phyloP scores from a whole-genome alignment of 2,329 filamentous ascomycete genomes.

The Dactylonectria estremocensis region DNA sequence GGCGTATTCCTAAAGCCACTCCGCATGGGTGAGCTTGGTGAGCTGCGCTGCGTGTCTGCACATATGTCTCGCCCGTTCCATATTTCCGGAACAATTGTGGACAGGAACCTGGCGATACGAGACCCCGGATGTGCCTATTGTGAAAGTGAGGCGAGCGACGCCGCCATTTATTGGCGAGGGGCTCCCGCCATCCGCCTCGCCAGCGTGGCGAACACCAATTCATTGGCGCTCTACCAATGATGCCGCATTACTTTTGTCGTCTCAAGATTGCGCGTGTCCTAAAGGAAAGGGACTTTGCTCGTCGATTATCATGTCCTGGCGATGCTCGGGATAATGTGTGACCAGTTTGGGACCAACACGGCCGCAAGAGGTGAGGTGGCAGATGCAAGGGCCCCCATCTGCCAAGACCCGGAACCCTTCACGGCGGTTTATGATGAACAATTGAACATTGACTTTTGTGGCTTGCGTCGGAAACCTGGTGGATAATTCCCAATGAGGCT shows the following conservation, averaged over 20 bases:
- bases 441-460: conserved; percentile 16
- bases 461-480: conserved; percentile 24
- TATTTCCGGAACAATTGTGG: conserved; percentile 42
- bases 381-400: conserved; percentile 11
- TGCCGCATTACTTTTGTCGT: conserved; percentile 12
- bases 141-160: conserved; percentile 50
- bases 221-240: conserved; percentile 41
- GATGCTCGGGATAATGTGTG: conserved; percentile 13
- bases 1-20: conserved; percentile 37
- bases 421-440: neutral
- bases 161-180: conserved; percentile 47
- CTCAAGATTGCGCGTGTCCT: conserved; percentile 7
- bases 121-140: conserved; percentile 35
- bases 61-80: conserved; percentile 44
- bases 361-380: conserved; percentile 15
- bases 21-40: conserved; percentile 40
- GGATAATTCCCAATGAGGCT: conserved; percentile 18
- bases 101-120: conserved; percentile 44
- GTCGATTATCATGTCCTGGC: conserved; percentile 19
- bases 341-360: conserved; percentile 7
- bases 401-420: conserved; percentile 11
- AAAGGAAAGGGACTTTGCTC: conserved; percentile 21
- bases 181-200: conserved; percentile 45
- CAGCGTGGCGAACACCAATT: conserved; percentile 49
- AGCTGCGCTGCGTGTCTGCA: conserved; percentile 40